Percentiles rank a stretch among this genome's conserved stretches.
Evolutionary conservation across 2,329 filamentous ascomycete genomes (phyloP).

Genomic region (Talaromyces sp.): DNA sequence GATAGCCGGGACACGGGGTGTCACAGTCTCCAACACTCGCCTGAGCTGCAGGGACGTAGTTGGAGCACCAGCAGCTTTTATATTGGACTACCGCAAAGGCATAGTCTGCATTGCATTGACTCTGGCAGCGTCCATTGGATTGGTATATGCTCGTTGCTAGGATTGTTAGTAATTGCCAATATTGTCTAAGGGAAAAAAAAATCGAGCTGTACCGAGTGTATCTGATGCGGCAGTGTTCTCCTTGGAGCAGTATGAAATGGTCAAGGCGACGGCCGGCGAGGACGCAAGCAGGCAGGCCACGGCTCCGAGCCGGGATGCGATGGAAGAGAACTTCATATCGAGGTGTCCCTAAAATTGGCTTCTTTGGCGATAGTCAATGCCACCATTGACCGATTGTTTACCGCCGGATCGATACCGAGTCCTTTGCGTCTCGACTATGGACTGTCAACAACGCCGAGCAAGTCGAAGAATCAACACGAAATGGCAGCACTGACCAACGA

Average conservation of each 20-base stretch:
- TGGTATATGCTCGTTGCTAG: slow-evolving; percentile 37
- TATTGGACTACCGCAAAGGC: slow-evolving; percentile 43
- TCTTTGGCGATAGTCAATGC: neutral
- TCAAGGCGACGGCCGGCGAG: slow-evolving; percentile 18
- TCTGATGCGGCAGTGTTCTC: slow-evolving; percentile 40
- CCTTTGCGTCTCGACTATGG: neutral
- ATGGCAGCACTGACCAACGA: neutral
- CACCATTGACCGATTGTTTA: neutral
- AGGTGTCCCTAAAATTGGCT: neutral
- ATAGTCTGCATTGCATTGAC: slow-evolving; percentile 35
- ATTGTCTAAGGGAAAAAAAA: too few relatives aligned
- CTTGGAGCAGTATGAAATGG: slow-evolving; percentile 38
- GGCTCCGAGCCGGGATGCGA: slow-evolving; percentile 1
- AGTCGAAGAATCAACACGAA: neutral
- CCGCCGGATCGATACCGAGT: neutral
- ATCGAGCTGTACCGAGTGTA: slow-evolving; percentile 29
- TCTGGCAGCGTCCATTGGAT: slow-evolving; percentile 41
- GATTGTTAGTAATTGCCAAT: neutral
- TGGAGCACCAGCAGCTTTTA: slow-evolving; percentile 47
- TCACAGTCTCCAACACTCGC: slow-evolving; percentile 33
- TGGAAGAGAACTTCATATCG: neutral
- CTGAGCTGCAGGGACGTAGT: slow-evolving; percentile 37
- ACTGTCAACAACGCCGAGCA: neutral
- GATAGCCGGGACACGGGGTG: slow-evolving; percentile 42
- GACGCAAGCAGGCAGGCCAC: slow-evolving; percentile 23